These are phyloP conservation scores for Acanthamoeba sp. DNA, from an alignment of 208 protist species.

Conservation along the genomic window DNA sequence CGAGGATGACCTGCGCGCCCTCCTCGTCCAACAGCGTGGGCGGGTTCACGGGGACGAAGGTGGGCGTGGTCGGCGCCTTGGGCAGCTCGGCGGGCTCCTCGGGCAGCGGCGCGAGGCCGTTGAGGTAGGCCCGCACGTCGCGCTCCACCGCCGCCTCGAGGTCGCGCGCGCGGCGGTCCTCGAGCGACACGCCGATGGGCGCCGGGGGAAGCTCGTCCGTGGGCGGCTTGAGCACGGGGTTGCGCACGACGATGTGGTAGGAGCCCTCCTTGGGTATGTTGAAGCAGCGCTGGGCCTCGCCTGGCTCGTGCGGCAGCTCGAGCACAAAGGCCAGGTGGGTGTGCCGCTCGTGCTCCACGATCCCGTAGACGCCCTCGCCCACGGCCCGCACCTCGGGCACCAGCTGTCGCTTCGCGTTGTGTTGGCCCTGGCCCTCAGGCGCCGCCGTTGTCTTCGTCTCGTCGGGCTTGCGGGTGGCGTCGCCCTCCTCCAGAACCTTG, in stretches of 20 bases:
- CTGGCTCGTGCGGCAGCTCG: not conserved
- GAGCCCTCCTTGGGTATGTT: conserved; percentile 31
- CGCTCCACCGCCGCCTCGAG: not conserved
- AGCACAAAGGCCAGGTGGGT: conserved; percentile 37
- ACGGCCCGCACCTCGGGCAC: not conserved
- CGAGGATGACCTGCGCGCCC: conserved; percentile 4
- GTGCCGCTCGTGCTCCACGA: conserved; percentile 6
- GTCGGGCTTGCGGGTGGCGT: not conserved
- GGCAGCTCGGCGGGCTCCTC: not conserved
- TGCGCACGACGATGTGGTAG: conserved; percentile 42
- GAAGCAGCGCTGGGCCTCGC: not conserved
- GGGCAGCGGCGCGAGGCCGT: not conserved
- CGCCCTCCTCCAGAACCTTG: not conserved
- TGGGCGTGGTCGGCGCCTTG: not conserved
- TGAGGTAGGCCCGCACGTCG: not conserved
- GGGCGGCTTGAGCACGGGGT: not conserved
- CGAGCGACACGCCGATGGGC: not conserved
- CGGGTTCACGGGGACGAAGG: conserved; percentile 21
- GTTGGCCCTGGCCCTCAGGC: not conserved
- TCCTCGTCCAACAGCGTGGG: conserved; percentile 28
- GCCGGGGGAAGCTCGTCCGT: not conserved
- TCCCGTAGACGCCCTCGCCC: conserved; percentile 9
- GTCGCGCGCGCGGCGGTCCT: not conserved
- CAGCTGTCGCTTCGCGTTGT: not conserved
- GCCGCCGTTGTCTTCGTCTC: not conserved